Evolutionary conservation across 441 rosid species (phyloP).

Genomic region (Syzygium syzygioides): DNA sequence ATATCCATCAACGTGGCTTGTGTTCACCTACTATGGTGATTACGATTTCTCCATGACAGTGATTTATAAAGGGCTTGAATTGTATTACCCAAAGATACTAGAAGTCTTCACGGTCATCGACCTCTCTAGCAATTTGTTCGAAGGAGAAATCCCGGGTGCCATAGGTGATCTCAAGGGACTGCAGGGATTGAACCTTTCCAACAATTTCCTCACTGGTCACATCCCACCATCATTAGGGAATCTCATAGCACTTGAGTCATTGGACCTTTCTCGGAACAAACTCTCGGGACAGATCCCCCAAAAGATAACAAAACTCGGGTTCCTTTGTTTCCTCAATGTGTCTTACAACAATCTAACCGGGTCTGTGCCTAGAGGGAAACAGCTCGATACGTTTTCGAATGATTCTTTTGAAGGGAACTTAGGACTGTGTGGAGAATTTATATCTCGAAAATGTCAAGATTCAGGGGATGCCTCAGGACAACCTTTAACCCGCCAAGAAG

Average conservation of each 20-base stretch:
- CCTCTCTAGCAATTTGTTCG: background rate
- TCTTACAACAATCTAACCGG: background rate
- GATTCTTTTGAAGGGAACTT: background rate
- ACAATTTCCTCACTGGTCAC: background rate
- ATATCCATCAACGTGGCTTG: accelerated
- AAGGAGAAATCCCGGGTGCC: background rate
- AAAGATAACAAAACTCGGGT: background rate
- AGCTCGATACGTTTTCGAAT: background rate
- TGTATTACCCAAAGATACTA: background rate
- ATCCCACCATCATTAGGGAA: background rate
- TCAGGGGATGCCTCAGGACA: accelerated
- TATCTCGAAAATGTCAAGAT: background rate
- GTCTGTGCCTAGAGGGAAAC: background rate
- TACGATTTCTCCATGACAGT: background rate
- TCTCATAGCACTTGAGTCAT: background rate
- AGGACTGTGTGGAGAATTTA: background rate
- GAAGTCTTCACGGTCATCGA: background rate
- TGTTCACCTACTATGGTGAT: background rate
- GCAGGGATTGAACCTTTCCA: accelerated
- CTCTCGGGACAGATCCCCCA: background rate
- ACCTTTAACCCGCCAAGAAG: background rate
- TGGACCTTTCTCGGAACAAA: background rate
- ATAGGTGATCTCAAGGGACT: background rate
- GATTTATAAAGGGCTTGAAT: too few species aligned
- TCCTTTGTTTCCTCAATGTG: background rate